Base-by-base conservation (phyloP, 2,329 filamentous ascomycete species). In the Bipolaris oryzae region DNA sequence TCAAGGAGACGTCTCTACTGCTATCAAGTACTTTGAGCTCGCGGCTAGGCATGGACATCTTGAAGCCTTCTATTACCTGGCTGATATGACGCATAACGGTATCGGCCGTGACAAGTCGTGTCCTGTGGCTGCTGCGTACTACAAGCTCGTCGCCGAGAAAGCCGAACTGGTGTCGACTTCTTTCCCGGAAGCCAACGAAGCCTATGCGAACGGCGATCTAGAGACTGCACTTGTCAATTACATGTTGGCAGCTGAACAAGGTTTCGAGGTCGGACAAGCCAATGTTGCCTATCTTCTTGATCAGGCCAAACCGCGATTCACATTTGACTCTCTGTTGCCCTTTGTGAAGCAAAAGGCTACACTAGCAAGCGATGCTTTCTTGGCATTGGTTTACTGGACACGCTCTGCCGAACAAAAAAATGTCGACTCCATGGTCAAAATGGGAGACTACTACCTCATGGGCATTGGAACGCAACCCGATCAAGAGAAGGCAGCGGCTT, bases 391-490 rank as follows among this genome's bases (percentile, higher is more conserved):
- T 34, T 95, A 96, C 78, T 99, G 93, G 91, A 97, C 94, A 0
- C 87, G 95, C 34, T 97, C 94, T 9, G 92, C 95, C 2, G 90
- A 92, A 64, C 96, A 99, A 74, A 85, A 88, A 44, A 99, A 99
- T 64, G 89, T 96, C 43, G 95, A 99, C 77, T 91, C 93, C 0
- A 83, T 96, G 61, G 90, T 99, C 63, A 99, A 99, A 79, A 96
- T 98, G 90, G 95, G 95, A 37, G 96, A 99, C 77, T 98, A 98
- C 77, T 98, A 99, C 75, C 87, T 96, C 31, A 79, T 86, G 53
- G 95, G 95, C 6, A 85, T 93, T 21, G 94, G 94, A 3, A 85
- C 89, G 1, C 31, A 62, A 7, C 69, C 80, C 0, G 90, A 96
- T 63, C 80, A 90, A 16, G 88, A 93, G 67, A 96, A 96, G 76